Evolutionary conservation across 1,284 basidiomycete genomes (phyloP).

Genomic region (Sporisorium graminicola): DNA sequence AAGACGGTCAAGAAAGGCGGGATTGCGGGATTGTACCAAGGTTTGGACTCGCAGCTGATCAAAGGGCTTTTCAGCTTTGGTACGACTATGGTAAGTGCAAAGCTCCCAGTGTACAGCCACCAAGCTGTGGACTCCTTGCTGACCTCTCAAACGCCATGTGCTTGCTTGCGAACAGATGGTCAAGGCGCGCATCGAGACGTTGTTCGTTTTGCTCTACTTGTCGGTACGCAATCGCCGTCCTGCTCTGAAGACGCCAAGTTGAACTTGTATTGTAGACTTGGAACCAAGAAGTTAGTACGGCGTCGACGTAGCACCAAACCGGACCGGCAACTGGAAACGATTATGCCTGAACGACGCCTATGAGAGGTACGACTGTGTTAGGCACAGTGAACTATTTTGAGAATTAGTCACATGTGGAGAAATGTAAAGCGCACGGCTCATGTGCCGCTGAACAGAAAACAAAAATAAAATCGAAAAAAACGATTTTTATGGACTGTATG

Average conservation of each 20-base stretch:
- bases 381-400: background rate
- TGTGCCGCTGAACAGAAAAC: background rate
- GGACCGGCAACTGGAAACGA: background rate
- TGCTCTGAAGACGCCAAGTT: constrained; percentile 3
- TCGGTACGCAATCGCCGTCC: constrained; percentile 23
- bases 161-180: constrained; percentile 38
- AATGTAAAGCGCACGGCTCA: background rate
- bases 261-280: background rate
- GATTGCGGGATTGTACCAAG: constrained; percentile 57
- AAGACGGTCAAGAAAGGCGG: constrained; percentile 56
- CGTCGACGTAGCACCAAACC: background rate
- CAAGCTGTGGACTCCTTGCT: background rate
- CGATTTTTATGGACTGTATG: no score
- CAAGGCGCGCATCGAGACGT: constrained; percentile 57
- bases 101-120: no score
- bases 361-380: no score
- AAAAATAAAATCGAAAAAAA: no score
- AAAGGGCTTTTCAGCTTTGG: constrained; percentile 62
- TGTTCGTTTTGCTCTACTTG: constrained; percentile 54
- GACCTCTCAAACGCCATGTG: background rate
- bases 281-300: no score
- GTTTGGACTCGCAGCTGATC: constrained; percentile 59
- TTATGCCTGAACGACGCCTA: background rate
- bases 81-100: constrained; percentile 56
- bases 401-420: constrained; percentile 1